Percentiles rank a stretch among this genome's conserved stretches.
Evolutionary conservation across 202 grass and related monocot genomes (phyloP).

Genomic region (Setaria viridis): DNA sequence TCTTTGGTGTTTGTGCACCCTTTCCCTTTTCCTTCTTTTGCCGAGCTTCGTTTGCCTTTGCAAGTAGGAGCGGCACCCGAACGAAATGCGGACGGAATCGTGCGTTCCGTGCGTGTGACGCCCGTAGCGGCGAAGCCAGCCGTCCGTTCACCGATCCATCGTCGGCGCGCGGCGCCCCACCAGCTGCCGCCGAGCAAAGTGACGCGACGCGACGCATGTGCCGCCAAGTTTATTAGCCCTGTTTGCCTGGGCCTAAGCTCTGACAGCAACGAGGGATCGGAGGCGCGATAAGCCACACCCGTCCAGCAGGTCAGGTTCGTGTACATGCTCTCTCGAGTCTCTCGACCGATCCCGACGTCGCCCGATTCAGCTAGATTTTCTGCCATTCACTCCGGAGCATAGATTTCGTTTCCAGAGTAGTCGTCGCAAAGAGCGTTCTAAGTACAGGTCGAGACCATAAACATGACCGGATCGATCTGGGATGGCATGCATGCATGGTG

Average conservation of each 20-base stretch:
- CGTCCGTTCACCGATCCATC: background rate
- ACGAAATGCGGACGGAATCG: constrained; percentile 30
- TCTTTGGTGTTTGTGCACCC: background rate
- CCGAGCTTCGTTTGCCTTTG: background rate
- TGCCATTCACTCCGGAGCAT: background rate
- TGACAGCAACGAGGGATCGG: constrained; percentile 3
- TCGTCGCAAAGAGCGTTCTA: background rate
- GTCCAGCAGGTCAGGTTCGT: background rate
- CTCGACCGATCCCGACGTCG: background rate
- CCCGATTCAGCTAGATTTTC: background rate
- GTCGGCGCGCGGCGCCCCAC: background rate
- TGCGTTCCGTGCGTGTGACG: constrained; percentile 6
- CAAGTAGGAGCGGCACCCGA: background rate
- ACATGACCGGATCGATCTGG: background rate
- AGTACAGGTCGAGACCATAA: background rate
- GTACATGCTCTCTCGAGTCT: background rate
- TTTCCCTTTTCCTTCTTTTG: too few relatives aligned
- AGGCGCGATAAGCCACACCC: constrained; percentile 8
- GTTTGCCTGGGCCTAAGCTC: background rate
- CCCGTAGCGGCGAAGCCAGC: background rate
- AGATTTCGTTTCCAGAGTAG: background rate
- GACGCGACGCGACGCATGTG: background rate
- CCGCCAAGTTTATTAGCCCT: background rate
- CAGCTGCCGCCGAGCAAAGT: background rate
- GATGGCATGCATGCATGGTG: background rate